Percentiles rank a stretch among this genome's conserved stretches.
Evolutionary conservation across 495 filamentous ascomycete genomes (phyloP).

Genomic region (Lentithecium fluviatile): DNA sequence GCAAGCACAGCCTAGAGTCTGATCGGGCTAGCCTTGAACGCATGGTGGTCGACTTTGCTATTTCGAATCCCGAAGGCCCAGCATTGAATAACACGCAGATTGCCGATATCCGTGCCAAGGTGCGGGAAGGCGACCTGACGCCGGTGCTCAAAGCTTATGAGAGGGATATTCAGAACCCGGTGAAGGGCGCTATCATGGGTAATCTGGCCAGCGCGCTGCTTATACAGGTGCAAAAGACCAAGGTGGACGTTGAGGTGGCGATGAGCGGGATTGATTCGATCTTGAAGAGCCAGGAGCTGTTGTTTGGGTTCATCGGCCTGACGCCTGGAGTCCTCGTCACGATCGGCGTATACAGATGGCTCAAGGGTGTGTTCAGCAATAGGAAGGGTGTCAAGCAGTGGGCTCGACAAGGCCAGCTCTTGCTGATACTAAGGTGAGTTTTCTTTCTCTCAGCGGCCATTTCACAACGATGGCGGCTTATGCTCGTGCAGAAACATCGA

Average conservation of each 20-base stretch:
- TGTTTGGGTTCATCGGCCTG: constrained; percentile 92
- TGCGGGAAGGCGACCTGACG: constrained; percentile 88
- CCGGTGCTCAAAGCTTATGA: constrained; percentile 89
- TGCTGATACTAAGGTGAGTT: constrained; percentile 67
- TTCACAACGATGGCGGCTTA: no score
- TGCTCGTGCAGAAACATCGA: constrained; percentile 54
- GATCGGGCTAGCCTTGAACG: constrained; percentile 89
- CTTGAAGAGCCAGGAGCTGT: constrained; percentile 91
- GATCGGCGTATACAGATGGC: constrained; percentile 70
- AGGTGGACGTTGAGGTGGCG: constrained; percentile 95
- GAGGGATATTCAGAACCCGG: constrained; percentile 73
- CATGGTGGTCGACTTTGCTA: constrained; percentile 95
- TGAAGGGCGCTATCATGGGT: constrained; percentile 74
- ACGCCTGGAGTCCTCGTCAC: constrained; percentile 87
- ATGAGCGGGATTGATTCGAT: constrained; percentile 90
- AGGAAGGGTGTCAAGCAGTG: constrained; percentile 63
- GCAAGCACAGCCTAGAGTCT: constrained; percentile 79
- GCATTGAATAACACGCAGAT: constrained; percentile 60
- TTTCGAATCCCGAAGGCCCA: constrained; percentile 64
- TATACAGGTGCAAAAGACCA: constrained; percentile 97
- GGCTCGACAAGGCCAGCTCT: constrained; percentile 60
- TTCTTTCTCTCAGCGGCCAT: no score
- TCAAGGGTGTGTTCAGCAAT: constrained; percentile 63
- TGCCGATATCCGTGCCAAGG: constrained; percentile 66
- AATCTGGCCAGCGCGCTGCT: constrained; percentile 87